Percentiles rank a stretch among this genome's conserved stretches.
These are phyloP conservation scores for Basidiobolus meristosporus DNA, from an alignment of 371 early-diverging fungal genomes.

Conservation along the genomic window DNA sequence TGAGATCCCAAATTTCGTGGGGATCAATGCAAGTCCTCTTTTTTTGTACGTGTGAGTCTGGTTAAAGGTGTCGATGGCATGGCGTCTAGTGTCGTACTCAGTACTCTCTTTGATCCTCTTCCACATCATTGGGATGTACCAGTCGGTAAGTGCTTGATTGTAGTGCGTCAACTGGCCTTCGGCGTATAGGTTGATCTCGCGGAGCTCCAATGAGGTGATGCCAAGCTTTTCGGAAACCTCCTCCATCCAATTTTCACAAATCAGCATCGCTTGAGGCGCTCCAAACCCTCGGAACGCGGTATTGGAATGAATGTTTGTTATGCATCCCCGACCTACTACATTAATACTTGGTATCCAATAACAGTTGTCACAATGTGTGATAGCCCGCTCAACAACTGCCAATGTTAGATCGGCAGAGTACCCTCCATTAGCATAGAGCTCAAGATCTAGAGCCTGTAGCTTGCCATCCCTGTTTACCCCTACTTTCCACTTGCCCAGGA, in stretches of 20 bases:
- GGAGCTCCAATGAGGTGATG: slow-evolving; percentile 24
- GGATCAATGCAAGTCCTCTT: slow-evolving; percentile 45
- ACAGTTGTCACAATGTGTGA: slow-evolving; percentile 47
- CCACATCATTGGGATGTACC: slow-evolving; percentile 43
- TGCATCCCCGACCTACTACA: slow-evolving; percentile 38
- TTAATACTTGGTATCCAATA: slow-evolving; percentile 44
- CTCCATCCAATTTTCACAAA: slow-evolving; percentile 42
- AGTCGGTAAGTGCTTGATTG: slow-evolving; percentile 32
- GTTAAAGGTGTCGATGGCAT: slow-evolving; percentile 36
- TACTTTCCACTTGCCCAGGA: slow-evolving; percentile 43
- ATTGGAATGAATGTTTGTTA: slow-evolving; percentile 55
- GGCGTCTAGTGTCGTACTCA: slow-evolving; percentile 16
- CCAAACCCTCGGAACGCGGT: slow-evolving; percentile 65
- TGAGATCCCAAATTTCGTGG: slow-evolving; percentile 56
- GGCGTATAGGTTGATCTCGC: slow-evolving; percentile 37
- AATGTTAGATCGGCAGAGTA: slow-evolving; percentile 44
- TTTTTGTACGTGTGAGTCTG: slow-evolving; percentile 32
- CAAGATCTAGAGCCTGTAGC: slow-evolving; percentile 28
- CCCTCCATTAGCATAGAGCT: slow-evolving; percentile 42
- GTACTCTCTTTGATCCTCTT: slow-evolving; percentile 20
- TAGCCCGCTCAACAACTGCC: slow-evolving; percentile 44
- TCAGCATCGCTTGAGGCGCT: slow-evolving; percentile 59
- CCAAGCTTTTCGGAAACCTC: slow-evolving; percentile 43
- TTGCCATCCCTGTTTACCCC: slow-evolving; percentile 38
- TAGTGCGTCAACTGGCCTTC: slow-evolving; percentile 44